These are phyloP conservation scores for Sporisorium graminicola DNA, from an alignment of 1,284 basidiomycete species.

Conservation along the genomic window DNA sequence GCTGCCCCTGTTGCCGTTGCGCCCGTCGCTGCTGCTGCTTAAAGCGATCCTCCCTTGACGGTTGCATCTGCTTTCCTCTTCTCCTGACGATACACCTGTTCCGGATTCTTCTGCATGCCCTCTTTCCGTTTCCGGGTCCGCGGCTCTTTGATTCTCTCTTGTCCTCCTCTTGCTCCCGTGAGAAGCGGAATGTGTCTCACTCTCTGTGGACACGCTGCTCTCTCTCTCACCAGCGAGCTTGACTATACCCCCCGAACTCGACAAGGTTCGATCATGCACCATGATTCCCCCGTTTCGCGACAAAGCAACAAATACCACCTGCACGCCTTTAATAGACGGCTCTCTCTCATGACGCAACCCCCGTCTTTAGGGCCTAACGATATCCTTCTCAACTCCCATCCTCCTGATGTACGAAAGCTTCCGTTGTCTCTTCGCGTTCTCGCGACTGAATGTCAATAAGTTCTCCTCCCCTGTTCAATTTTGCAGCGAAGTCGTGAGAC, in stretches of 20 bases:
- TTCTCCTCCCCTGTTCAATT: neutral
- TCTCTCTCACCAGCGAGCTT: slow-evolving; percentile 6
- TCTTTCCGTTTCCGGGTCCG: slow-evolving; percentile 22
- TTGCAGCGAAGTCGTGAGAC: neutral
- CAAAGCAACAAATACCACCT: slow-evolving; percentile 35
- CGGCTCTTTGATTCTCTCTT: slow-evolving; percentile 41
- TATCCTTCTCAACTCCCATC: neutral
- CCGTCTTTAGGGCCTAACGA: neutral
- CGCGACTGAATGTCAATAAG: slow-evolving; percentile 6
- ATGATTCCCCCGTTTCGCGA: slow-evolving; percentile 44
- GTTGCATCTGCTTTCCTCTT: neutral
- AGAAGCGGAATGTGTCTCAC: too few species aligned
- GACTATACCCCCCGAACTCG: slow-evolving; percentile 53
- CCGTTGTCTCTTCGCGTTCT: neutral
- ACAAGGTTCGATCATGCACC: slow-evolving; percentile 52
- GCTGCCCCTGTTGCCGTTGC: slow-evolving; percentile 37
- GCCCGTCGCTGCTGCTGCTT: slow-evolving; percentile 50
- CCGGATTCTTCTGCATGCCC: slow-evolving; percentile 49
- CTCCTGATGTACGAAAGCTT: neutral
- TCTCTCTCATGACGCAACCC: too few species aligned
- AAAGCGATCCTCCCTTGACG: slow-evolving; percentile 1
- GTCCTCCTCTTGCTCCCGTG: slow-evolving; percentile 24
- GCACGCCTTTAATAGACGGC: slow-evolving; percentile 23
- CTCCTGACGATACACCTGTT: neutral
- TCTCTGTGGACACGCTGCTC: neutral